phyloP scores from a whole-genome alignment of 768 basidiomycete species.

The Rhizopogon vulgaris region DNA sequence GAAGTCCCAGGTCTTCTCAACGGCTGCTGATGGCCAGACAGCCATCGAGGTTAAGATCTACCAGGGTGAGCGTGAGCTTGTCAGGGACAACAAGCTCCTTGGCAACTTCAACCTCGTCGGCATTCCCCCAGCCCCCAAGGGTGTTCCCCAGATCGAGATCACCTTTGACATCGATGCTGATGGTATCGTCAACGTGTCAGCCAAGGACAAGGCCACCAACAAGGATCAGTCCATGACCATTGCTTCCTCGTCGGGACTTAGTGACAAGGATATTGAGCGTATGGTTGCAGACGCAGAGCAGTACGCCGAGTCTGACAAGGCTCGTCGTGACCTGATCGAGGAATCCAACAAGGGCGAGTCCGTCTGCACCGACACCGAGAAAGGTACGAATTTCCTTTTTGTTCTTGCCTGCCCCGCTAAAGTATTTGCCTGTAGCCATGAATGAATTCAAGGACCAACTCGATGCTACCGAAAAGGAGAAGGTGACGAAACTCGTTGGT shows the following conservation, averaged over 20 bases:
- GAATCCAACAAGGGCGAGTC: conserved; percentile 96
- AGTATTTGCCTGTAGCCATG: conserved; percentile 52
- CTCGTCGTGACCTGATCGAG: conserved; percentile 83
- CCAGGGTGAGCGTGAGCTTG: conserved; percentile 99
- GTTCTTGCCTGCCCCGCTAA: conserved; percentile 1
- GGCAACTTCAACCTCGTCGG: conserved; percentile 99
- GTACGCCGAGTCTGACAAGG: conserved; percentile 90
- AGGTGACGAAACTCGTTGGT: conserved; percentile 78
- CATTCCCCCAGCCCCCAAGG: conserved; percentile 79
- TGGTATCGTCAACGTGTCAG: conserved; percentile 95
- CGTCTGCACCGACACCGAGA: conserved; percentile 91
- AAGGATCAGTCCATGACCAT: conserved; percentile 97
- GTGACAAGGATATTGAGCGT: conserved; percentile 92
- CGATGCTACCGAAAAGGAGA: conserved; percentile 87
- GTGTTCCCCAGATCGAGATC: conserved; percentile 74
- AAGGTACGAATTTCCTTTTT: conserved; percentile 48
- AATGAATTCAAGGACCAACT: conserved; percentile 97
- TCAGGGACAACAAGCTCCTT: conserved; percentile 96
- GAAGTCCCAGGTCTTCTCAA: conserved; percentile 99
- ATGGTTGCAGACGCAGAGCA: conserved; percentile 96
- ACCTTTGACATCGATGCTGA: conserved; percentile 98
- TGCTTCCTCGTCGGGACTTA: conserved; percentile 93
- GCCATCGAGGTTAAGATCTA: conserved; percentile 99
- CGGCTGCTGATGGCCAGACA: conserved; percentile 98
- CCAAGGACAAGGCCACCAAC: conserved; percentile 87